Conservation (phyloP, 1,284 basidiomycete genomes). For the Irpex sp. region DNA sequence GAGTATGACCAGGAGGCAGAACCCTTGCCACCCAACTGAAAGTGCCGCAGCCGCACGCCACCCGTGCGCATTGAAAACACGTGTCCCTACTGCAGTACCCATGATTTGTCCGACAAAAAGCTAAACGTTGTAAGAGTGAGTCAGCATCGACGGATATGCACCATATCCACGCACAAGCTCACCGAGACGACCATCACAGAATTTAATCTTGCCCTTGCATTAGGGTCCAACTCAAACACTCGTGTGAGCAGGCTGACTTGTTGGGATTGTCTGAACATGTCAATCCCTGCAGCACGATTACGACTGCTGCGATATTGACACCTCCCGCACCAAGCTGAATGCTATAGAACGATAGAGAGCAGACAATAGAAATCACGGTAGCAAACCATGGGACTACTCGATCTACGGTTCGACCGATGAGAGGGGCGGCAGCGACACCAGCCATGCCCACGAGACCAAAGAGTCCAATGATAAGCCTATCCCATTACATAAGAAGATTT, state of each 20-base stretch:
- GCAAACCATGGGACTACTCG: slow-evolving; percentile 43
- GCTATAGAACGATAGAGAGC: slow-evolving; percentile 28
- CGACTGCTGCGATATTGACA: slow-evolving; percentile 37
- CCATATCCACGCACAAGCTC: slow-evolving; percentile 3
- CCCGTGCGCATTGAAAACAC: slow-evolving; percentile 47
- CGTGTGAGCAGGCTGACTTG: slow-evolving; percentile 33
- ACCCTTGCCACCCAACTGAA: slow-evolving; percentile 42
- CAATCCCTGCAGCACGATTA: slow-evolving; percentile 39
- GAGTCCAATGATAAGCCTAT: slow-evolving; percentile 43
- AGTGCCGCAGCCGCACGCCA: slow-evolving; percentile 48
- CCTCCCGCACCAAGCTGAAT: slow-evolving; percentile 39
- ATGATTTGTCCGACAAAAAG: slow-evolving; percentile 46
- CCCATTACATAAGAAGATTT: too few species aligned
- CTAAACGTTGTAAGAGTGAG: slow-evolving; percentile 4
- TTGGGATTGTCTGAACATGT: slow-evolving; percentile 40
- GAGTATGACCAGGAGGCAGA: slow-evolving; percentile 34
- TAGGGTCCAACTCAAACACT: slow-evolving; percentile 30
- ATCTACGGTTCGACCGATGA: slow-evolving; percentile 45
- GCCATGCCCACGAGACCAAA: slow-evolving; percentile 48
- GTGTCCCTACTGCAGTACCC: slow-evolving; percentile 46
- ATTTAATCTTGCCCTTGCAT: slow-evolving; percentile 42
- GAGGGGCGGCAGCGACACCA: slow-evolving; percentile 39
- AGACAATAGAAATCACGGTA: slow-evolving; percentile 32
- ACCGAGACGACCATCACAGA: slow-evolving; percentile 42
- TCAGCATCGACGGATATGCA: neutral